These are phyloP conservation scores for Tolypocladium guangdongense DNA, from an alignment of 2,329 filamentous ascomycete genomes.

Conservation along the genomic window DNA sequence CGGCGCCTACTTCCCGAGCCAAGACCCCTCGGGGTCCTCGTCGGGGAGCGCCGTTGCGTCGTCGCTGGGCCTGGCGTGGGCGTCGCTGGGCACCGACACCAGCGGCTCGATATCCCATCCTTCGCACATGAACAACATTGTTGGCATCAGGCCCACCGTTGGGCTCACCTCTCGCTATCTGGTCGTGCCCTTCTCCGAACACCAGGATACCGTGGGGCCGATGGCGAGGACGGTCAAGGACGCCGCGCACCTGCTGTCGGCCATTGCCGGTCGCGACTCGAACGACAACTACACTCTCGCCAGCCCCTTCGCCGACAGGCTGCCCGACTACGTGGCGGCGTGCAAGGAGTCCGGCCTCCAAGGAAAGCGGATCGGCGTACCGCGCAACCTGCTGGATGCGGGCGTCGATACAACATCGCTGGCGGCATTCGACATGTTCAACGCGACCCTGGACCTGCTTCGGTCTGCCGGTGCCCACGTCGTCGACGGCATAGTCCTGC, in stretches of 20 bases:
- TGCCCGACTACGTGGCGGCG: conserved; percentile 51
- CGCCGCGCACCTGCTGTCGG: conserved; percentile 49
- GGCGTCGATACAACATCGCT: not conserved
- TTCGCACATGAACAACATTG: conserved; percentile 40
- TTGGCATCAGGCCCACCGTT: conserved; percentile 58
- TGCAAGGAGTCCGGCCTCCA: conserved; percentile 40
- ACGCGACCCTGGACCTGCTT: conserved; percentile 40
- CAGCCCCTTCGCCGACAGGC: conserved; percentile 41
- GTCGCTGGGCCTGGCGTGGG: conserved; percentile 6
- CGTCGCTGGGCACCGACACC: conserved; percentile 29
- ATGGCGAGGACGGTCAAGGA: conserved; percentile 57
- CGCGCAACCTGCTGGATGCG: conserved; percentile 33
- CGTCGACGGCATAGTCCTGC: conserved; percentile 28
- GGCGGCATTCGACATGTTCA: conserved; percentile 36
- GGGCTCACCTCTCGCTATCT: conserved; percentile 50
- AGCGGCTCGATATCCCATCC: conserved; percentile 52
- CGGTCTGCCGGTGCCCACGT: conserved; percentile 45
- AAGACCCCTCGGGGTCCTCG: conserved; percentile 52
- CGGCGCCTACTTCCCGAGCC: conserved; percentile 48
- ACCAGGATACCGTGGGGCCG: conserved; percentile 56
- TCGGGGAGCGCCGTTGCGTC: conserved; percentile 51
- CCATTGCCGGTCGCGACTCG: conserved; percentile 49
- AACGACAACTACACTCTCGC: conserved; percentile 51
- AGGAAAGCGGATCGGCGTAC: conserved; percentile 53
- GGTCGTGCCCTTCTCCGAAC: conserved; percentile 53